These are phyloP conservation scores for Myxozyma udenii DNA, from an alignment of 805 yeast genomes.

Conservation along the genomic window DNA sequence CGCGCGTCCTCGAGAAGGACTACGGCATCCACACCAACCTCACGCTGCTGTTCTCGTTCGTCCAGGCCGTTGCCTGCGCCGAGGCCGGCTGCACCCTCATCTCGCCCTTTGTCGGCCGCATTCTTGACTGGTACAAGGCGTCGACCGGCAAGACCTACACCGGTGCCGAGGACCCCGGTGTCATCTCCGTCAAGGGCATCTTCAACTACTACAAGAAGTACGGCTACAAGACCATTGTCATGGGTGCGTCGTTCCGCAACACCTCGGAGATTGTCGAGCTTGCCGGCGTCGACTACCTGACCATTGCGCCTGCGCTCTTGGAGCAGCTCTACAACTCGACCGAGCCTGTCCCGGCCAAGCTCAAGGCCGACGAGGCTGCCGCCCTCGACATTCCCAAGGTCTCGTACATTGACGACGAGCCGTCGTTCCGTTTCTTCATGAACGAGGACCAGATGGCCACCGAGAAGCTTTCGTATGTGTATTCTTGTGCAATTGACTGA, in stretches of 20 bases:
- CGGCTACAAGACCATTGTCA: conserved; percentile 94
- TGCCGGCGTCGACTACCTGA: conserved; percentile 95
- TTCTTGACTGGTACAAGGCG: conserved; percentile 97
- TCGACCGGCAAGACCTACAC: conserved; percentile 83
- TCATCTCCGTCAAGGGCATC: conserved; percentile 77
- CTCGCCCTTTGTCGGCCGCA: conserved; percentile 99
- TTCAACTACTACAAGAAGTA: conserved; percentile 97
- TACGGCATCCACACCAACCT: conserved; percentile 91
- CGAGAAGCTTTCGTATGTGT: conserved; percentile 68
- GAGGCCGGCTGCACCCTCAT: conserved; percentile 94
- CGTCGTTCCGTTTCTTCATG: conserved; percentile 81
- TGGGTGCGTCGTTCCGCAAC: conserved; percentile 99
- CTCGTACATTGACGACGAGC: conserved; percentile 77
- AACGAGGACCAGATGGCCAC: conserved; percentile 99
- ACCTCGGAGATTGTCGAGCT: conserved; percentile 89
- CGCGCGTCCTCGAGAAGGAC: conserved; percentile 86
- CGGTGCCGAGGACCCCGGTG: conserved; percentile 92
- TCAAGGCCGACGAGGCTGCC: conserved; percentile 65
- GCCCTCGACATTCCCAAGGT: conserved; percentile 62
- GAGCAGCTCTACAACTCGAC: conserved; percentile 79
- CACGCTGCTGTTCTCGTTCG: conserved; percentile 90
- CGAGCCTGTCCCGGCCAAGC: conserved; percentile 74
- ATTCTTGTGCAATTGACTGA: not conserved
- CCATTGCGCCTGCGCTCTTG: conserved; percentile 89
- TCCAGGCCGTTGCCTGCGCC: conserved; percentile 98